Base-by-base conservation (phyloP, 106 monocot genomes). In the Hemerocallis citrina region DNA sequence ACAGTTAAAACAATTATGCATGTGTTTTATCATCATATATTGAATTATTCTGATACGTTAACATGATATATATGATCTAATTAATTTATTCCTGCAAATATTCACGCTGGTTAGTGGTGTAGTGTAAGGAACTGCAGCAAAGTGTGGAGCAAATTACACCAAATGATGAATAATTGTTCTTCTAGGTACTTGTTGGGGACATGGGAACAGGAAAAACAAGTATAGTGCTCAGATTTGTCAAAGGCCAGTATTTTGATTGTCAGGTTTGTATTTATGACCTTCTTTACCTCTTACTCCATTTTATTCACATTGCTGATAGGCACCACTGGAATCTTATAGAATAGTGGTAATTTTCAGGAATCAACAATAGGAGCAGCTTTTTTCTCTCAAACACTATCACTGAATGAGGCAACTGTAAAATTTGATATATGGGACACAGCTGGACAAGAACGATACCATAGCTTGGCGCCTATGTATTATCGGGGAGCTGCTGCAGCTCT, bases 361-460 rank as follows among this genome's bases (percentile, higher is more conserved):
- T 85, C 84, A 19, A 85, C 84, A 34, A 79, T 85, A 12, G 84
- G 84, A 37, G 84, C 84, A 4, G 84, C 84, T 23, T 85, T 85
- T 61, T 85, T 85, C 75, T 79, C 84, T 49, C 84, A 85, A 50
- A 67, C 57, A 34, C 34, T 85, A 38, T 55, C 68, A 0, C 34
- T 82, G 1, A 70, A 69, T 62, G 86, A 81, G 16, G 71, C 68
- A n/a, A 72, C 78, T 50, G 51, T 86, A 36, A 86, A 86, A 43
- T 78, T 82, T 69, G 86, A 86, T 44, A 86, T 82, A 39, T 86
- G 81, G 81, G 86, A 86, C 58, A 82, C 86, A 5, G 86, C 86
- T 20, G 86, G 86, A 6, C 81, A 86, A 61, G 86, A 86, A 58
- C 64, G 81, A 57, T 86, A 86, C 52, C 86, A 86, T 38, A 86